phyloP scores from a whole-genome alignment of 495 filamentous ascomycete genomes.

The Daldinia vernicosa region DNA sequence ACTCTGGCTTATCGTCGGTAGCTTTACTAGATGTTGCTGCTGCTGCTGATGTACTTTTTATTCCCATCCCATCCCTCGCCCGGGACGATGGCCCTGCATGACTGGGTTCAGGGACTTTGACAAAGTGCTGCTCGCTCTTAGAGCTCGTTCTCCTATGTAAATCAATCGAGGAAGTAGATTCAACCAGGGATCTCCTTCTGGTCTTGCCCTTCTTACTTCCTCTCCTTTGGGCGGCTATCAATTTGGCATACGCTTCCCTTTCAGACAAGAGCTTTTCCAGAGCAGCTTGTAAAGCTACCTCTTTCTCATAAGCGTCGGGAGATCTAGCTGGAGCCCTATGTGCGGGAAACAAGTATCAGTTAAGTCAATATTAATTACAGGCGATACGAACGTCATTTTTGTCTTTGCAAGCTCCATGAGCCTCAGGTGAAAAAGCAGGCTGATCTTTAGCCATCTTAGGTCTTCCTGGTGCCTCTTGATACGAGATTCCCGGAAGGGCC shows the following conservation, averaged over 20 bases:
- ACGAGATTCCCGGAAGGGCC: conserved; percentile 28
- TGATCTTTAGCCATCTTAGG: conserved; percentile 32
- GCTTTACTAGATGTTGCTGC: no score
- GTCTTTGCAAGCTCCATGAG: conserved; percentile 32
- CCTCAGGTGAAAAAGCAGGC: conserved; percentile 22
- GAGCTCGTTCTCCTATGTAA: no score
- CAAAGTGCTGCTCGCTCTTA: no score
- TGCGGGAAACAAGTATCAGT: neutral
- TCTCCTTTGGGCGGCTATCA: neutral
- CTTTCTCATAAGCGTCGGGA: conserved; percentile 12
- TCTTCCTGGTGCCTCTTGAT: conserved; percentile 30
- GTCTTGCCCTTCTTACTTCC: neutral
- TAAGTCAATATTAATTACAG: neutral
- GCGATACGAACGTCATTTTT: conserved; percentile 15
- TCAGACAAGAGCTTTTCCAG: conserved; percentile 11
- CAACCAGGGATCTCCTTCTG: neutral
- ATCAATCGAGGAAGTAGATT: neutral
- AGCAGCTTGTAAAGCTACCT: conserved; percentile 7
- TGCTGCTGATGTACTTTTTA: no score
- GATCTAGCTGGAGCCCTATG: conserved; percentile 10
- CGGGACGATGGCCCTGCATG: no score
- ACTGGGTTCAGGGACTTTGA: no score
- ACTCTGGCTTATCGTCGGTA: no score
- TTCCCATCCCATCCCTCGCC: no score
- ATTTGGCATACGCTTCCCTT: conserved; percentile 4